phyloP scores from a whole-genome alignment of 345 rosid genomes.

The Rubroshorea leprosula region DNA sequence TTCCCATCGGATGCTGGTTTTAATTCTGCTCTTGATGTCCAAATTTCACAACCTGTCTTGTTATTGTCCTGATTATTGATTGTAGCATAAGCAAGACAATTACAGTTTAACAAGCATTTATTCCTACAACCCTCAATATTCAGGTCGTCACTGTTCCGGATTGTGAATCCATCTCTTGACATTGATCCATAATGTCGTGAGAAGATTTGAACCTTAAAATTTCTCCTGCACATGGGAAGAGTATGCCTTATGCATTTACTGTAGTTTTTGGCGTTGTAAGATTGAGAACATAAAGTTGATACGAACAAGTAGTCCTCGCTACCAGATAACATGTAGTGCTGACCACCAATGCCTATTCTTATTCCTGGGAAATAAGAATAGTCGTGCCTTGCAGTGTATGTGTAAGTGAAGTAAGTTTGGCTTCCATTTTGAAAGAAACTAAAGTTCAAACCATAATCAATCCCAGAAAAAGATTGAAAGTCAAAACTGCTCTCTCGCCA shows the following conservation, averaged over 20 bases:
- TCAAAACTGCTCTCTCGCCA: background rate
- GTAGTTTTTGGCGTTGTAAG: background rate
- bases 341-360: background rate
- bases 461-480: too few relatives aligned
- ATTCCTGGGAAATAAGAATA: background rate
- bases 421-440: background rate
- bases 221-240: too few relatives aligned
- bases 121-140: background rate
- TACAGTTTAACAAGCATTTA: conserved; percentile 27
- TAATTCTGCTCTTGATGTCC: conserved; percentile 16
- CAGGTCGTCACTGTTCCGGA: background rate
- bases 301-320: too few relatives aligned
- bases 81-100: conserved; percentile 41
- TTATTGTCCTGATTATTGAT: conserved; percentile 6
- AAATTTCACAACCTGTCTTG: conserved; percentile 35
- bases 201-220: background rate
- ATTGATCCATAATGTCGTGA: background rate
- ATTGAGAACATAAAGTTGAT: background rate
- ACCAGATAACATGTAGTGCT: background rate
- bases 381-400: background rate
- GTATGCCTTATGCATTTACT: too few relatives aligned
- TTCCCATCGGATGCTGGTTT: background rate
- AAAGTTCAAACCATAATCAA: background rate
- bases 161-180: background rate
- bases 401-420: background rate